Base-by-base conservation (phyloP, 805 yeast species). In the Saturnispora bothae region DNA sequence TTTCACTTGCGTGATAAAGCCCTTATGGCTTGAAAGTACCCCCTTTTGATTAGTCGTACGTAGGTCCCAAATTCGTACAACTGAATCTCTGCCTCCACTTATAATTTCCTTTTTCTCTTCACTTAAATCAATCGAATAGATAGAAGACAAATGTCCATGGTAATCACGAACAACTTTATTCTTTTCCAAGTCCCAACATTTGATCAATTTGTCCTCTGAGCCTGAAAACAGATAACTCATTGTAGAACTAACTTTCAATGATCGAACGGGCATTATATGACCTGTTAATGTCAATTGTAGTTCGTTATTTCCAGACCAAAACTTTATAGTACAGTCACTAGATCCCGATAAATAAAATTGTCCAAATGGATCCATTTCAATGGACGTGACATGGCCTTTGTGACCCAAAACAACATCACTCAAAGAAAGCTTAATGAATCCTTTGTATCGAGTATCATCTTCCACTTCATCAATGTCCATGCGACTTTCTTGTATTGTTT, bases 101-200 rank as follows among this genome's bases (percentile, higher is more conserved):
- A 81, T 83, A 12, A 86, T 58, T 6, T 89, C 61, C 48, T 88
- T 94, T 19, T 88, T 59, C 3, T 85, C 83, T 0, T 97, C 97
- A 54, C 89, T 97, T 13, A 86, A 54, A 41, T 78, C 89, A 31
- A 88, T 66, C 0, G 94, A 68, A 51, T 84, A 85, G 2, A 92
- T 83, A 4, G 95, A 94, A 22, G 94, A 83, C 19, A 84, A 65
- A 61, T 92, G 98, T 3, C 98, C 99, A 60, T 88, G 94, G 57
- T 84, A 92, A 49, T 86, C 85, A 40, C 96, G 65, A 4, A 86
- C 72, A 2, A 83, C 75, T 48, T 74, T 74, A 49, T 88, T 84
- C 51, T 76, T 73, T 56, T 89, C 97, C 48, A 92, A 66, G 63
- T 92, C 99, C 96, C 97, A 92, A 58, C 97, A 88, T 53, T 84